These are phyloP conservation scores for Fusarium compactum DNA, from an alignment of 2,329 filamentous ascomycete species.

Conservation along the genomic window DNA sequence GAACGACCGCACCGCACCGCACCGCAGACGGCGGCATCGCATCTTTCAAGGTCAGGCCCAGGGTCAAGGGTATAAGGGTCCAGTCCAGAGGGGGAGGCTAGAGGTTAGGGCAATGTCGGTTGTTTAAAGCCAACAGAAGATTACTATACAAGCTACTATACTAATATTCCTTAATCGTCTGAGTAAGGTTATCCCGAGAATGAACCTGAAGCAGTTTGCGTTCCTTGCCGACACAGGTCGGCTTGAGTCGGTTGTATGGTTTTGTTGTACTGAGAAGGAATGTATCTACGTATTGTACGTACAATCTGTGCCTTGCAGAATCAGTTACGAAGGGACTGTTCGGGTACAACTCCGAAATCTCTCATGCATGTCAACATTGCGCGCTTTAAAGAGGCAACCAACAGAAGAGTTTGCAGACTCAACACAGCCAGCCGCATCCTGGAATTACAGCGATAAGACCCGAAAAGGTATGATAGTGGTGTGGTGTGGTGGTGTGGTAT, in stretches of 20 bases:
- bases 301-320: constrained; percentile 39
- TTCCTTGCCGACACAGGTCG: constrained; percentile 16
- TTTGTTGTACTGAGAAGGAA: background rate
- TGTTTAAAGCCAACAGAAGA: constrained; percentile 21
- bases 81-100: constrained; percentile 3
- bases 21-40: constrained; percentile 13
- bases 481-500: constrained; percentile 26
- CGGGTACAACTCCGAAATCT: constrained; percentile 14
- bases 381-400: constrained; percentile 35
- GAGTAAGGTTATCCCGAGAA: constrained; percentile 7
- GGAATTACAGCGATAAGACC: constrained; percentile 30
- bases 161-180: constrained; percentile 3
- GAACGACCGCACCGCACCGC: constrained; percentile 2
- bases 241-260: constrained; percentile 14
- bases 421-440: constrained; percentile 31
- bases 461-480: constrained; percentile 10
- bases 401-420: constrained; percentile 8
- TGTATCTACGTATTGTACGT: background rate
- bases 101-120: constrained; percentile 13
- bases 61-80: constrained; percentile 15
- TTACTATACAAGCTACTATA: constrained; percentile 16
- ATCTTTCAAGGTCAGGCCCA: background rate
- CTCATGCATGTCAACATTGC: constrained; percentile 40
- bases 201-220: constrained; percentile 1
- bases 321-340: constrained; percentile 11